Base-by-base conservation (phyloP, 2,329 filamentous ascomycete species). In the Hawksworthiomyces lignivorus region DNA sequence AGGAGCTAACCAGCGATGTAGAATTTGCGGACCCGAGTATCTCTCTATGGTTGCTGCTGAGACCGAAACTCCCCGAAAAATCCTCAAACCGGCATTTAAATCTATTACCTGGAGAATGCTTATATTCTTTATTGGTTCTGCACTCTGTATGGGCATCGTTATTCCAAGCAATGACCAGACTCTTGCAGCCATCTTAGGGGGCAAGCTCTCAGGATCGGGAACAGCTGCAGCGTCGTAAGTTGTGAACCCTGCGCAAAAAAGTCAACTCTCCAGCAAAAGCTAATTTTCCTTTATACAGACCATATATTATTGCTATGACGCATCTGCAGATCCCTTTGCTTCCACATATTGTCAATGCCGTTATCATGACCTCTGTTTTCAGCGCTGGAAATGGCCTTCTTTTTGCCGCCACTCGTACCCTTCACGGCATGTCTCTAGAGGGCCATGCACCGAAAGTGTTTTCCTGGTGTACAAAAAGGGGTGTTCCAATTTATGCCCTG, bases 21-120 rank as follows among this genome's bases (percentile, higher is more conserved):
- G 71, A 7, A 72, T 81, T 39, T 72, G 72, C 17, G 77, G 77
- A 2, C 76, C 76, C 3, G 77, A 81, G 50, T 80, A 80, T 52
- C 68, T 81, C 19, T 62, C 62, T 32, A 72, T 72, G 62, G 62
- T 64, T 3, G 63, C 64, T 10, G 61, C 59, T 35, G 77, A 82
- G 56, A 65, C 75, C 1, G 66, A 77, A 48, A 73, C 75, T 33
- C 77, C 77, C 3, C 70, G 77, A 11, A 59, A 60, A 6, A 69
- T 74, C 27, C 68, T 85, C 54, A 79, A 79, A 3, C 70, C 69
- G 39, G 80, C 80, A 1, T 84, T 73, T 60, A 82, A 81, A 46
- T 75, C 74, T 1, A 75, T 83, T 4, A 81, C 82, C 59, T 81
- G 77, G 58, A 75, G 81, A 22, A 65, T 84, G 38, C 77, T 72